Base-by-base conservation (phyloP, 1,139 yeast species). In the Yamadazyma dushanensis region DNA sequence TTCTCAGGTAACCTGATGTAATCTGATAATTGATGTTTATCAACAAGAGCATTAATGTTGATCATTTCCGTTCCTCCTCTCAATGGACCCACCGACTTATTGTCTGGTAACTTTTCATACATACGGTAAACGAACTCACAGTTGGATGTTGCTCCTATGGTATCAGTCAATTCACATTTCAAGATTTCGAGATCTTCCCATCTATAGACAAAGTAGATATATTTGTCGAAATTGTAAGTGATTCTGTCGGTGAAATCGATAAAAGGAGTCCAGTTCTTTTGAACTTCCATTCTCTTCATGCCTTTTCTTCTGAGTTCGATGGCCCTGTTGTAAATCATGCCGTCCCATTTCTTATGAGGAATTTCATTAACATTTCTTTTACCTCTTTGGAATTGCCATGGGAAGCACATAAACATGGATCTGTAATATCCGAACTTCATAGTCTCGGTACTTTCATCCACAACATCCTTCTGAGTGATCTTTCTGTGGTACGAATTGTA, bases 331-430 rank as follows among this genome's bases (percentile, higher is more conserved):
- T 62, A 65, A 3, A 49, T 21, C 8, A 31, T 41, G n/a, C 37
- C 13, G 27, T 52, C 53, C 30, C 44, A 49, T 3, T 37, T 44
- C 5, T 38, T 36, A 31, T 46, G 43, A 0, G 41, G 38, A n/a
- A 39, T 19, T 5, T 53, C 63, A 19, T 64, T 67, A 5, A 56
- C 44, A 29, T 57, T 59, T 8, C 40, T 39, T 39, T 65, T 64
- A 14, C 68, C 70, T n/a, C 38, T 39, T 45, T 66, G 72, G 35
- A 50, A 55, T 36, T 63, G 68, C 61, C 66, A 66, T 8, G 72
- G 72, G 33, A 31, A 37, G 16, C 59, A 45, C 29, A 61, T 39
- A 39, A 53, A 63, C 66, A 63, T 61, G 15, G 66, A 53, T 22
- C 69, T 44, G 37, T 47, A 55, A 26, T 41, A 51, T 5, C 43